Evolutionary conservation across 1,284 basidiomycete genomes (phyloP), one percentile per base, ranked within the genome.

Genomic region (Heimioporus punctisporus): DNA sequence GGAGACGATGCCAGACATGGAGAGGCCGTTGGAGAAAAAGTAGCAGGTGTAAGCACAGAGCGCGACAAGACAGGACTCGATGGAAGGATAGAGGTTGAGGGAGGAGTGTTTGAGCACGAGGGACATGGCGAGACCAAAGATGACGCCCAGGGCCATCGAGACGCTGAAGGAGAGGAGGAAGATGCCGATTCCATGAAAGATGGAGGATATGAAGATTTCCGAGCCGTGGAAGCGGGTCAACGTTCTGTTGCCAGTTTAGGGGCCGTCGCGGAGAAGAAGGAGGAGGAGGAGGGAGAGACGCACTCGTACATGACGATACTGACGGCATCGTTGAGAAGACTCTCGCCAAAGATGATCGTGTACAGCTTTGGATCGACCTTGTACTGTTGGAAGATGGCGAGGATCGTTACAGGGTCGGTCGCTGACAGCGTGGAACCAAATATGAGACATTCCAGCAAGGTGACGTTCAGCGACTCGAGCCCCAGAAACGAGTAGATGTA

Each of bases 301-400:
- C 69, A 97, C 93, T 99, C 97, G 74, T 98, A 99, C 93, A 99
- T 97, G 75, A 99, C 97, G 77, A 99, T 99, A 79, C 94, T 95
- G 64, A 99, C 97, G 27, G 97, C 97, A 81, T 99, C 97, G 75
- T 99, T 99, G 58, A 99, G 76, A 57, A 99, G 83, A 71, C 90
- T 93, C 74, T 99, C 97, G 31, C 97, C 97, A 70, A 99, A 99
- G 64, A 99, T 99, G 74, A 99, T 86, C 51, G 89, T 92, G 76
- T 99, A 99, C 6, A 99, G 82, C 72, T 98, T 97, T 1, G 97
- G 96, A 72, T 99, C 97, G 57, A 99, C 97, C 72, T 98, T 97
- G 77, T 97, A 93, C 60, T 97, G 93, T 66, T 98, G 96, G 81
- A 99, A 99, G 60, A 99, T 99, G 46, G 97, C 94, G 26, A 99